phyloP scores from a whole-genome alignment of 106 monocot species.

The Dioscorea alata region DNA sequence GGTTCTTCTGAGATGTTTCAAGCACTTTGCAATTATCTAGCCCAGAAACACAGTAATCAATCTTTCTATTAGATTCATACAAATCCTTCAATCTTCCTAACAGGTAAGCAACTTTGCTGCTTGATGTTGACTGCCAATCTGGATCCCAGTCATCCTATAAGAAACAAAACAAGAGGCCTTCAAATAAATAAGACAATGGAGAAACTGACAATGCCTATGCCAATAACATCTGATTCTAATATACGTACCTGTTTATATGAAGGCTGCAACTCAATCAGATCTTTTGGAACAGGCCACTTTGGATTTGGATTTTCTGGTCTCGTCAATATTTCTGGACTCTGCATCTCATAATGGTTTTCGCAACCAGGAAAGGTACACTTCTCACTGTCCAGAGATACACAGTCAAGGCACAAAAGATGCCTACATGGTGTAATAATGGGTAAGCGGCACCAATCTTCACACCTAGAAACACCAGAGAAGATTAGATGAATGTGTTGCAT shows the following conservation, averaged over 20 bases:
- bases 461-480: slow-evolving; percentile 48
- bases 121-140: slow-evolving; percentile 94
- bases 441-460: slow-evolving; percentile 89
- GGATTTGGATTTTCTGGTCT: slow-evolving; percentile 99
- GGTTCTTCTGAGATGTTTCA: slow-evolving; percentile 1
- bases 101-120: slow-evolving; percentile 94
- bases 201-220: slow-evolving; percentile 2
- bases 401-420: slow-evolving; percentile 93
- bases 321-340: slow-evolving; percentile 78
- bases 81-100: slow-evolving; percentile 63
- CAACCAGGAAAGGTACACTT: slow-evolving; percentile 87
- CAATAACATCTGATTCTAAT: background rate
- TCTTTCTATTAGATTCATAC: slow-evolving; percentile 41
- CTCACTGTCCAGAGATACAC: slow-evolving; percentile 82
- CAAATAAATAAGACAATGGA: background rate
- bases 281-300: slow-evolving; percentile 98
- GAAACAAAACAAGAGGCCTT: slow-evolving; percentile 4
- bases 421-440: slow-evolving; percentile 95
- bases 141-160: slow-evolving; percentile 93
- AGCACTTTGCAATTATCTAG: slow-evolving; percentile 2
- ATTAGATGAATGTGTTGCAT: slow-evolving; percentile 1
- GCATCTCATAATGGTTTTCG: slow-evolving; percentile 83
- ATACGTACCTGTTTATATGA: slow-evolving; percentile 79
- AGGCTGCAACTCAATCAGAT: slow-evolving; percentile 98
- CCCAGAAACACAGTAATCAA: slow-evolving; percentile 16